These are phyloP conservation scores for Diacronema lutheri DNA, from an alignment of 78 protist species.

Conservation along the genomic window DNA sequence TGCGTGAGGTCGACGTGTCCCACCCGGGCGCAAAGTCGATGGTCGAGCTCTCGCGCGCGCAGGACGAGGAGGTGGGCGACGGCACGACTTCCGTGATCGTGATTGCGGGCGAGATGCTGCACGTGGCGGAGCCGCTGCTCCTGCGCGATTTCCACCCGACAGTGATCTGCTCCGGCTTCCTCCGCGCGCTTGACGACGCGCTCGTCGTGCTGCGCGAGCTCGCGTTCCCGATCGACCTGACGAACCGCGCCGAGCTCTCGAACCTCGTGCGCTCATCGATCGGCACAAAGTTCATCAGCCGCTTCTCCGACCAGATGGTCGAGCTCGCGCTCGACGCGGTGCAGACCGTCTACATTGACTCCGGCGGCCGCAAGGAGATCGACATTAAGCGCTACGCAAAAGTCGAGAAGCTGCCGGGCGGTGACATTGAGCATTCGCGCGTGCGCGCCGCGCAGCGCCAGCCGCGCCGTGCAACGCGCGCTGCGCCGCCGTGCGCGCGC, in stretches of 20 bases:
- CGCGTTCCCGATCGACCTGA: conserved; percentile 72
- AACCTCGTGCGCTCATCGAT: conserved; percentile 71
- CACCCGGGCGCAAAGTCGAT: conserved; percentile 98
- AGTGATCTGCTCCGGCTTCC: conserved; percentile 69
- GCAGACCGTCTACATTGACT: conserved; percentile 62
- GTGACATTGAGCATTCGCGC: conserved; percentile 83
- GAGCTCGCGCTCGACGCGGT: conserved; percentile 96
- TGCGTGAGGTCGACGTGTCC: conserved; percentile 95
- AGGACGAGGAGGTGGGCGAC: conserved; percentile 98
- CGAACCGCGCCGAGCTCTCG: conserved; percentile 51
- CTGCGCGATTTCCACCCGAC: conserved; percentile 90
- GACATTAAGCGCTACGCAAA: conserved; percentile 88
- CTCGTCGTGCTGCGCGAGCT: conserved; percentile 56
- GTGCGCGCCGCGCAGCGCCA: no score
- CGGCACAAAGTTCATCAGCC: conserved; percentile 85
- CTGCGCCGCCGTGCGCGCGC: no score
- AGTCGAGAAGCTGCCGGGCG: conserved; percentile 93
- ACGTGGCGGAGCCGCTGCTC: conserved; percentile 78
- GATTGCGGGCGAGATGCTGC: conserved; percentile 83
- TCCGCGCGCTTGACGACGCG: conserved; percentile 88
- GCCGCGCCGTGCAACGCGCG: no score
- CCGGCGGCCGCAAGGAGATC: conserved; percentile 74
- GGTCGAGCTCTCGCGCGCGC: conserved; percentile 92
- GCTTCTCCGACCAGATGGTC: conserved; percentile 53
- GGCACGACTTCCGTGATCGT: conserved; percentile 98